A percentile compares a stretch with the other conserved stretches of the same genome.
These are phyloP conservation scores for Allium fistulosum DNA, from an alignment of 106 monocot species.

Conservation along the genomic window DNA sequence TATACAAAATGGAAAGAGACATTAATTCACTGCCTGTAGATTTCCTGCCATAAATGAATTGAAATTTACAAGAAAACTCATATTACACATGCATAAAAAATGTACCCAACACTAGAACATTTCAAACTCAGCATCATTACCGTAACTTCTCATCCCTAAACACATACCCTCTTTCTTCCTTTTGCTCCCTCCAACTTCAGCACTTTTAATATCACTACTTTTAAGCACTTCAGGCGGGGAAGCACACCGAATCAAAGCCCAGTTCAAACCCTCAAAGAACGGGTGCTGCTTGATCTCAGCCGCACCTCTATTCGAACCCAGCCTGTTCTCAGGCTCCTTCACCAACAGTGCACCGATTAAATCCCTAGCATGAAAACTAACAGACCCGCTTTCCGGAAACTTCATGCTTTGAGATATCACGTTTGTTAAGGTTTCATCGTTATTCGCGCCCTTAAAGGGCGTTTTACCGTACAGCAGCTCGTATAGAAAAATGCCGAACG, in stretches of 20 bases:
- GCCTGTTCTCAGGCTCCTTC: slow-evolving; percentile 65
- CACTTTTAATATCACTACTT: slow-evolving; percentile 15
- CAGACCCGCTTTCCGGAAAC: slow-evolving; percentile 43
- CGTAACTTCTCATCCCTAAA: slow-evolving; percentile 37
- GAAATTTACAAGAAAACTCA: neutral
- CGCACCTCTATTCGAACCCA: slow-evolving; percentile 48
- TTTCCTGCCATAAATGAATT: too few relatives aligned
- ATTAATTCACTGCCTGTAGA: too few relatives aligned
- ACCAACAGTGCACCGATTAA: slow-evolving; percentile 49
- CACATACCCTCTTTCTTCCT: slow-evolving; percentile 48
- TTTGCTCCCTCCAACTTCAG: slow-evolving; percentile 8
- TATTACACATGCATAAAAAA: too few relatives aligned
- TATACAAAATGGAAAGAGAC: too few relatives aligned
- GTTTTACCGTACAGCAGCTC: slow-evolving; percentile 59
- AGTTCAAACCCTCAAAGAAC: slow-evolving; percentile 62
- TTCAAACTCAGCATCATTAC: slow-evolving; percentile 51
- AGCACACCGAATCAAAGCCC: slow-evolving; percentile 64
- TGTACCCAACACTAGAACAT: slow-evolving; percentile 24
- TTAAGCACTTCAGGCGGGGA: slow-evolving; percentile 50
- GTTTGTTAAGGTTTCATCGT: slow-evolving; percentile 61
- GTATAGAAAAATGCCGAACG: slow-evolving; percentile 63
- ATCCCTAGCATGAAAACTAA: slow-evolving; percentile 47
- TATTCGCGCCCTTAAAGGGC: slow-evolving; percentile 57
- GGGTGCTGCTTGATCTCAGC: slow-evolving; percentile 70
- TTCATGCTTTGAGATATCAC: slow-evolving; percentile 47